Base-by-base conservation (phyloP, 179 eudicot species). In the Silene vulgaris region DNA sequence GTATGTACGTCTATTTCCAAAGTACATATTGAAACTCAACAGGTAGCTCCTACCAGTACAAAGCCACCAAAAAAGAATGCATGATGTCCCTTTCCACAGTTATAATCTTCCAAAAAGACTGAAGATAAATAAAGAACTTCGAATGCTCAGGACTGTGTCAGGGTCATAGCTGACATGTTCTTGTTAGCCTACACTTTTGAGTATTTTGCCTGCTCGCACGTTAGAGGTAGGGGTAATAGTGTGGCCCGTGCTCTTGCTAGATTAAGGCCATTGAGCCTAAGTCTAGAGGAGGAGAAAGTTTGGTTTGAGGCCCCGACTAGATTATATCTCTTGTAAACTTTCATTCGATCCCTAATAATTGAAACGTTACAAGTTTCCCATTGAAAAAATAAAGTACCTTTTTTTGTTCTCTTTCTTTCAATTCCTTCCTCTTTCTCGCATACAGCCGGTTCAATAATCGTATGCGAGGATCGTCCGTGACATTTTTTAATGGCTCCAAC, bases 401-500 rank as follows among this genome's bases (percentile, higher is more conserved):
- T 73, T 82, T 75, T 78, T 84, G 82, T 66, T 86, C 80, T 78
- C 88, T 86, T 65, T 88, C 95, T 76, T 80, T 88, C 75, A 91
- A 82, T 80, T 90, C 90, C 76, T 90, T 90, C 84, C 97, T 86
- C 83, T 90, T 91, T 80, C 92, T 90, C n/a, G 97, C 97, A 86
- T 90, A 87, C 69, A 91, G 75, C 76, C 94, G 86, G 87, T 91
- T 90, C 83, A 91, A 76, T 61, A 90, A 82, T 82, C 94, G 85
- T 19, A 91, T 89, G 48, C 87, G 92, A 11, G 94, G 90, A 86
- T 91, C 97, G 78, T 90, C 94, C 9, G 90, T 91, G 64, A 86
- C 84, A 79, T 88, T 88, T 90, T 84, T 84, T 65, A 90, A 77
- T 37, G 97, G 97, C 77, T 90, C 97, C 83, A 91, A 81, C 81